Conservation (phyloP, 495 filamentous ascomycete genomes). For the Patellaria atrata region DNA sequence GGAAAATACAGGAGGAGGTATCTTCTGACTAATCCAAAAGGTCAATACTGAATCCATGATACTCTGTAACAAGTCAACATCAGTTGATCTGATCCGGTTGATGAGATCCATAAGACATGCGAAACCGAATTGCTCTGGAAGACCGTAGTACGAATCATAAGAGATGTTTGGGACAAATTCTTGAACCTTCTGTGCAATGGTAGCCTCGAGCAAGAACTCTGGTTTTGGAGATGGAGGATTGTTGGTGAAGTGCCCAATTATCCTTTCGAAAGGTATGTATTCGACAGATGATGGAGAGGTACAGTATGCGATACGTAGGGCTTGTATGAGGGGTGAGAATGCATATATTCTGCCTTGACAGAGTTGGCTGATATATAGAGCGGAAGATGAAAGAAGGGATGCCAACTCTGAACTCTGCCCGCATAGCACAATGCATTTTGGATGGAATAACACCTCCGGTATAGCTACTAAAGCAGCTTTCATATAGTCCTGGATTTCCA, state of each 20-base stretch:
- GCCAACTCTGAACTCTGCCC: not conserved
- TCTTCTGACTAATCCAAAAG: slow-evolving; percentile 29
- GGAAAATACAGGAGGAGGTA: slow-evolving; percentile 27
- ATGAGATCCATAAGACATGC: slow-evolving; percentile 32
- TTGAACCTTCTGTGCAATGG: slow-evolving; percentile 17
- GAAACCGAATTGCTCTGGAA: slow-evolving; percentile 24
- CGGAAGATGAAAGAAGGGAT: slow-evolving; percentile 1
- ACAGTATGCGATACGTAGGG: slow-evolving; percentile 18
- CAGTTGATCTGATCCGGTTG: slow-evolving; percentile 22
- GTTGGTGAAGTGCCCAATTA: slow-evolving; percentile 21
- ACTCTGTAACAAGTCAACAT: slow-evolving; percentile 11
- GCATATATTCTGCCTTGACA: slow-evolving; percentile 21
- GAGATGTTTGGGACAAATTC: slow-evolving; percentile 8
- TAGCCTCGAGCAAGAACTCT: slow-evolving; percentile 29
- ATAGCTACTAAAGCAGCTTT: slow-evolving; percentile 17
- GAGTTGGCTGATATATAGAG: too few relatives aligned
- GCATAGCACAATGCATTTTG: slow-evolving; percentile 9
- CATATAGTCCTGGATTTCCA: slow-evolving; percentile 28
- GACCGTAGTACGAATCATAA: slow-evolving; percentile 31
- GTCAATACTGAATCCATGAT: slow-evolving; percentile 25
- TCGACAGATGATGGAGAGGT: slow-evolving; percentile 6
- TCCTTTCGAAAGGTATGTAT: slow-evolving; percentile 17
- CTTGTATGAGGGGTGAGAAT: slow-evolving; percentile 17
- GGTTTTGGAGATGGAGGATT: slow-evolving; percentile 20
- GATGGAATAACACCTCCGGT: slow-evolving; percentile 20